A percentile compares a stretch with the other conserved stretches of the same genome.
Evolutionary conservation across 1,284 basidiomycete species (phyloP).

Genomic region (Vanrija humicola): DNA sequence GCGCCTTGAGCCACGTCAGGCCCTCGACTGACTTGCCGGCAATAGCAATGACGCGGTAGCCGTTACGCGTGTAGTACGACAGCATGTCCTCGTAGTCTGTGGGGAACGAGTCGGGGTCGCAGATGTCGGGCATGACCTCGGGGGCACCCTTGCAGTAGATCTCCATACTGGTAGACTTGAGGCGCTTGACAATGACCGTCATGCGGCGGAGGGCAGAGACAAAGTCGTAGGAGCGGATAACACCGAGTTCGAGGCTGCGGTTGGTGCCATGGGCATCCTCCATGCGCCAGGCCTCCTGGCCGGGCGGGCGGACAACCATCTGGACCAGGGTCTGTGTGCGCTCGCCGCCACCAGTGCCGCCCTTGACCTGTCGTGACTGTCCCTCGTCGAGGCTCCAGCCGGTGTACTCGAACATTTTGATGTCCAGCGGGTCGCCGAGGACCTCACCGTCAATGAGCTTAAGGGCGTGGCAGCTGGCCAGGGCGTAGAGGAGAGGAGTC

Average conservation of each 20-base stretch:
- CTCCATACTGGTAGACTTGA: conserved; percentile 93
- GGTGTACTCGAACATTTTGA: conserved; percentile 97
- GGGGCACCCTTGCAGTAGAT: conserved; percentile 98
- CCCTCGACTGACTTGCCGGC: conserved; percentile 94
- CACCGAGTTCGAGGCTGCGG: conserved; percentile 89
- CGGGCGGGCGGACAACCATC: conserved; percentile 92
- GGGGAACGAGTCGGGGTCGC: conserved; percentile 82
- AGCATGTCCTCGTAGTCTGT: conserved; percentile 95
- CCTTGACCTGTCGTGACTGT: conserved; percentile 56
- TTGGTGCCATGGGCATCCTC: conserved; percentile 74
- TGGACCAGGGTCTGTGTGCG: conserved; percentile 90
- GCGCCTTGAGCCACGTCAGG: conserved; percentile 94
- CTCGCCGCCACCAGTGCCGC: conserved; percentile 54
- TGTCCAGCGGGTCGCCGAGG: conserved; percentile 93
- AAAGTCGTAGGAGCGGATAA: conserved; percentile 95
- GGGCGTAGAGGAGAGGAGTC: conserved; percentile 81
- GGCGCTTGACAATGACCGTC: conserved; percentile 95
- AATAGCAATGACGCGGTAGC: conserved; percentile 96
- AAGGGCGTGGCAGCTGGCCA: conserved; percentile 94
- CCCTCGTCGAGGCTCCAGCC: conserved; percentile 96
- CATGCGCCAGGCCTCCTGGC: conserved; percentile 77
- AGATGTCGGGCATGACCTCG: conserved; percentile 95
- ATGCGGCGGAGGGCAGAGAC: conserved; percentile 88
- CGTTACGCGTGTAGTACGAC: conserved; percentile 94
- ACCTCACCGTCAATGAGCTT: conserved; percentile 85